Conservation (phyloP, 306 rosid genomes). For the Sesbania bispinosa region DNA sequence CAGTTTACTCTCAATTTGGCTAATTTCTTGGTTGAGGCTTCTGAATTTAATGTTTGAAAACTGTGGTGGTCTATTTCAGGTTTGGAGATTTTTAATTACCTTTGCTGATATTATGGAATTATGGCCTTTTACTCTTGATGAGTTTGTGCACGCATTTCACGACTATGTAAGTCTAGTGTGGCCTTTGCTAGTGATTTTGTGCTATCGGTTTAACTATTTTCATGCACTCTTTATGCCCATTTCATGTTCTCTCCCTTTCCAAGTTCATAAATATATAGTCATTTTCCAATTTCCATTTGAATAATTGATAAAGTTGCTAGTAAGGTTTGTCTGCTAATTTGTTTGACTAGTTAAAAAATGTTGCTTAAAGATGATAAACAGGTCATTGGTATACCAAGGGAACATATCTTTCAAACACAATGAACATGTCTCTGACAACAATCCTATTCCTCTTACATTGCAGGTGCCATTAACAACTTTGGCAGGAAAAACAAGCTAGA, state of each 20-base stretch:
- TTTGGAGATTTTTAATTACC: slow-evolving; percentile 88
- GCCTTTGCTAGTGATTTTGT: slow-evolving; percentile 28
- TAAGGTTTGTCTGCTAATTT: neutral
- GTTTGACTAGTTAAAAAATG: neutral
- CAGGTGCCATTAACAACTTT: slow-evolving; percentile 53
- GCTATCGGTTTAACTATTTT: neutral
- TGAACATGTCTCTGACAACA: slow-evolving; percentile 24
- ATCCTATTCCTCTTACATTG: slow-evolving; percentile 26
- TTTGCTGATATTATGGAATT: slow-evolving; percentile 89
- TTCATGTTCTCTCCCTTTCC: slow-evolving; percentile 18
- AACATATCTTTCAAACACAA: neutral
- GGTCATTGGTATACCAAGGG: neutral
- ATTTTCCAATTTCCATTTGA: neutral
- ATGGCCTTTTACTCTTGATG: slow-evolving; percentile 95
- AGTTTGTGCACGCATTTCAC: slow-evolving; percentile 93
- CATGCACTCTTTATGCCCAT: slow-evolving; percentile 4
- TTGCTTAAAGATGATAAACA: neutral
- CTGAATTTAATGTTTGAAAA: slow-evolving; percentile 19
- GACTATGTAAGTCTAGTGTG: slow-evolving; percentile 68
- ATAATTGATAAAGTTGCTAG: neutral
- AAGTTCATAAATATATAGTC: too few relatives aligned
- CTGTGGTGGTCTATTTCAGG: slow-evolving; percentile 51
- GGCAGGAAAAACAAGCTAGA: slow-evolving; percentile 51
- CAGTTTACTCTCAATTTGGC: neutral
- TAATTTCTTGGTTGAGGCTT: slow-evolving; percentile 3